Conservation (phyloP, 2,329 filamentous ascomycete genomes). For the Fusarium sterilihyphosum region DNA sequence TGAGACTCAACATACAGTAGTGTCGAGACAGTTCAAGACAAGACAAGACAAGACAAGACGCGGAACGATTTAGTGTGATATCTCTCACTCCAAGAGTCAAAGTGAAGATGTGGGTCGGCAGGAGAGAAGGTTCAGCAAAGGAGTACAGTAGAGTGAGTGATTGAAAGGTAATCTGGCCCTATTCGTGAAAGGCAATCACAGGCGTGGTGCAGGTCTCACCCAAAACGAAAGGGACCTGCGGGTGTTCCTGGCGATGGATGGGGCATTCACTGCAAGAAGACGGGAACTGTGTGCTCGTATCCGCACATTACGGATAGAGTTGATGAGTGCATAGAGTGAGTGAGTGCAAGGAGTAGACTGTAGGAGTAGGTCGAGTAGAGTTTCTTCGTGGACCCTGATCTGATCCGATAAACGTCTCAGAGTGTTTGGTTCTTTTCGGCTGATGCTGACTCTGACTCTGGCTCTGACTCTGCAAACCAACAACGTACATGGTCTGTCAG, state of each 20-base stretch:
- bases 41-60: constrained; percentile 1
- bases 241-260: constrained; percentile 30
- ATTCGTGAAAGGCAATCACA: constrained; percentile 28
- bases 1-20: not conserved
- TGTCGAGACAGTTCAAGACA: not conserved
- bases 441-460: not conserved
- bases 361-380: not conserved
- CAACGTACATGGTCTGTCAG: not conserved
- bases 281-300: not conserved
- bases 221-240: constrained; percentile 21
- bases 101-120: constrained; percentile 36
- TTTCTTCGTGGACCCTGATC: constrained; percentile 18
- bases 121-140: constrained; percentile 5
- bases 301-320: not conserved
- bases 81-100: not conserved
- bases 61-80: not conserved
- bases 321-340: not conserved
- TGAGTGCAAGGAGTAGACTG: not conserved
- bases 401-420: constrained; percentile 12
- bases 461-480: constrained; percentile 5
- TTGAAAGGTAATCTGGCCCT: constrained; percentile 14
- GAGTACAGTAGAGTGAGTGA: not conserved
- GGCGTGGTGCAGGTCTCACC: constrained; percentile 37
- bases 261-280: not conserved
- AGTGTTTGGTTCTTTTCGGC: not conserved